Conservation (phyloP, 2,329 filamentous ascomycete genomes). For the Aspergillus novoparasiticus region DNA sequence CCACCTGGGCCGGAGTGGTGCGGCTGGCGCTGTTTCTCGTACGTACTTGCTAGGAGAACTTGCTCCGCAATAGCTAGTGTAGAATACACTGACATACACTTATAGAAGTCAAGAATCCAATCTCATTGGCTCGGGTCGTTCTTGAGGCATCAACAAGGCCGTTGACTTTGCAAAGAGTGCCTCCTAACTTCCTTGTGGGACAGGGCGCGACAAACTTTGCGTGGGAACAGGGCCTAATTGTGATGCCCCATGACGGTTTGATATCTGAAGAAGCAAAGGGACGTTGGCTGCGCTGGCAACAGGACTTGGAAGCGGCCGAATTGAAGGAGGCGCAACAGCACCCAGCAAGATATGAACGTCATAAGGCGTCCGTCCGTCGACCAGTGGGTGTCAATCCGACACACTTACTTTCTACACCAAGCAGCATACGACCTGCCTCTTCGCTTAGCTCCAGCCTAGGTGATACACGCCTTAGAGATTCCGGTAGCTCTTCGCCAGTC, state of each 20-base stretch:
- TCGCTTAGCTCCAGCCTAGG: not conserved
- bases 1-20: conserved; percentile 86
- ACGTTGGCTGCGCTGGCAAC: conserved; percentile 75
- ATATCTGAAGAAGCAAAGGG: conserved; percentile 79
- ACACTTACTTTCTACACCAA: conserved; percentile 22
- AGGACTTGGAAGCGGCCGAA: conserved; percentile 68
- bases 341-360: conserved; percentile 22
- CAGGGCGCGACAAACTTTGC: conserved; percentile 87
- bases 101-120: conserved; percentile 76
- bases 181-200: conserved; percentile 87
- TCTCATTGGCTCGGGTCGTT: conserved; percentile 80
- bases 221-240: conserved; percentile 71
- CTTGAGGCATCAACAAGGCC: conserved; percentile 75
- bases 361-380: conserved; percentile 26
- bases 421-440: conserved; percentile 13
- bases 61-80: not conserved
- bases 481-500: conserved; percentile 5
- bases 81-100: conserved; percentile 1
- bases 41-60: conserved; percentile 39
- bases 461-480: not conserved
- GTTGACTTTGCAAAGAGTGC: conserved; percentile 83
- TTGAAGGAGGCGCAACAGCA: conserved; percentile 42
- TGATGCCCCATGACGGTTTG: conserved; percentile 73
- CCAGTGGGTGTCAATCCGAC: conserved; percentile 26
- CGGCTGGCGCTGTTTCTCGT: conserved; percentile 89